These are phyloP conservation scores for Mallotus japonicus DNA, from an alignment of 441 rosid species.

Conservation along the genomic window DNA sequence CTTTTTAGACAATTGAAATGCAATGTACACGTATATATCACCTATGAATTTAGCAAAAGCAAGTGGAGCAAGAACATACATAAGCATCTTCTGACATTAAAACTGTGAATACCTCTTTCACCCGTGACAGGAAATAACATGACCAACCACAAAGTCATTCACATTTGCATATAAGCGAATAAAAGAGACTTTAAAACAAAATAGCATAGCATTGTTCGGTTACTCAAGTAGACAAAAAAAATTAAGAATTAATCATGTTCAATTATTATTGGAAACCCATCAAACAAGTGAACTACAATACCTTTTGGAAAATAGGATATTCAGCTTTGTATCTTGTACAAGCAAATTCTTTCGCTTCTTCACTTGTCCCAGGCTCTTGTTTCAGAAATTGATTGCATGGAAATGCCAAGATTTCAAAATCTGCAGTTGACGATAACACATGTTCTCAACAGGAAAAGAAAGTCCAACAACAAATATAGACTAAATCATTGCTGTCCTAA, in stretches of 20 bases:
- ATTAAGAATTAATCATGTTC: not conserved
- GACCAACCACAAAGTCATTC: not conserved
- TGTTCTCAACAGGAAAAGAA: not conserved
- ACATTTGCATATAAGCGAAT: not conserved
- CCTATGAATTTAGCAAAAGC: no score
- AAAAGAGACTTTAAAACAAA: not conserved
- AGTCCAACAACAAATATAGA: not conserved
- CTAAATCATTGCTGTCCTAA: not conserved
- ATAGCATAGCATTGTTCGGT: not conserved
- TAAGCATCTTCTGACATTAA: no score
- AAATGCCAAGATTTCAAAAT: slow-evolving; percentile 85
- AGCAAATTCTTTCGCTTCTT: slow-evolving; percentile 60
- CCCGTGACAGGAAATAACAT: not conserved
- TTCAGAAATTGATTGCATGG: slow-evolving; percentile 90
- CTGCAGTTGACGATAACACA: slow-evolving; percentile 33
- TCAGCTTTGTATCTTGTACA: slow-evolving; percentile 89
- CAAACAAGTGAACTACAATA: slow-evolving; percentile 6
- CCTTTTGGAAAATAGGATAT: slow-evolving; percentile 89
- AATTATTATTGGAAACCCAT: not conserved
- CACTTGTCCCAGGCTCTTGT: slow-evolving; percentile 84
- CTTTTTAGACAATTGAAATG: no score
- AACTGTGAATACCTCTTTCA: no score
- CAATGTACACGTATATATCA: no score
- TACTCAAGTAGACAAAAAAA: not conserved
- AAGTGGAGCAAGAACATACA: no score